These are phyloP conservation scores for Talaromyces sp. DNA, from an alignment of 2,329 filamentous ascomycete genomes.

Conservation along the genomic window DNA sequence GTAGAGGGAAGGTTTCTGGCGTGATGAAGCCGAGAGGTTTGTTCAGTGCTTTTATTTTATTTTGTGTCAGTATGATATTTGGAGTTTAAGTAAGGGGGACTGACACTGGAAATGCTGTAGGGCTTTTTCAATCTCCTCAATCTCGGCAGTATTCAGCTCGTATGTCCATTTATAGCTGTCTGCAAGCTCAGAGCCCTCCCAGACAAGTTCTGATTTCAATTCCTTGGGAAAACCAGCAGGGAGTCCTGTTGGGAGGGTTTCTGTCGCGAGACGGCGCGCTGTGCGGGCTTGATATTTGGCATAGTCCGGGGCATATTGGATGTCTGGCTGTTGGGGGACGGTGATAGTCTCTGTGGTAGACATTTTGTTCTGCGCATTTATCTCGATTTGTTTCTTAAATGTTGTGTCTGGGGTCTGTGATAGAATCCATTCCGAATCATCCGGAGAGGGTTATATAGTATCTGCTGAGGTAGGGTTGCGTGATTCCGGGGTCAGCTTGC, in stretches of 20 bases:
- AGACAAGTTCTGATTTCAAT: constrained; percentile 40
- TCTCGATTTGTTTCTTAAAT: not conserved
- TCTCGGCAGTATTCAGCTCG: constrained; percentile 28
- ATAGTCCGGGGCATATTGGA: constrained; percentile 23
- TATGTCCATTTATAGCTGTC: constrained; percentile 37
- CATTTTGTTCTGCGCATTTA: not conserved
- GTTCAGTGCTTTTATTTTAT: constrained; percentile 22
- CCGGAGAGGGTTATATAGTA: not conserved
- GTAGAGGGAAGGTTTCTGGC: constrained; percentile 41
- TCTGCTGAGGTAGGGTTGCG: not conserved
- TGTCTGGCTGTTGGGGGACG: constrained; percentile 22
- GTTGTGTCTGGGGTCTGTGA: no score
- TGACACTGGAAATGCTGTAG: constrained; percentile 38
- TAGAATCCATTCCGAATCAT: not conserved
- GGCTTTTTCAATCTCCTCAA: constrained; percentile 40
- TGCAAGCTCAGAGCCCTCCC: constrained; percentile 38
- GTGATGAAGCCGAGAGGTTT: constrained; percentile 34
- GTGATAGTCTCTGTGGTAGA: not conserved
- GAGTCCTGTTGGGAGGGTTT: constrained; percentile 19
- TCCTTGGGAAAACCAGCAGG: constrained; percentile 38
- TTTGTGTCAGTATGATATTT: not conserved
- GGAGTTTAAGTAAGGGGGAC: not conserved
- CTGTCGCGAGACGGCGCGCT: constrained; percentile 15
- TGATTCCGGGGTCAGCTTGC: not conserved
- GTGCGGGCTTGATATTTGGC: constrained; percentile 20